Base-by-base conservation (phyloP, 768 basidiomycete species). In the Astraeus odoratus region DNA sequence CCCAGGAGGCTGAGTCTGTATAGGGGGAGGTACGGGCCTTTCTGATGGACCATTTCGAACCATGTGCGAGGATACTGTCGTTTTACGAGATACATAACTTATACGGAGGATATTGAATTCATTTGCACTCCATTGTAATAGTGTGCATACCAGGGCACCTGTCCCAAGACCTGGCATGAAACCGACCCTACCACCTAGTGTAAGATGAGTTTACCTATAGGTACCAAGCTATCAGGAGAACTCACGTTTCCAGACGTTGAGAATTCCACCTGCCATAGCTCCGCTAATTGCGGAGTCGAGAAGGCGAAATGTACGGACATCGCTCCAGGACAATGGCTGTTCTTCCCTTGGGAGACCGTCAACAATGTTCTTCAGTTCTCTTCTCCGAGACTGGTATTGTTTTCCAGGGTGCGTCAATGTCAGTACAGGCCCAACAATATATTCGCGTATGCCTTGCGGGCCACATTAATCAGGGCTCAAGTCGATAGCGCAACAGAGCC, bases 241-340 rank as follows among this genome's bases (percentile, higher is more conserved):
- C 48, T 55, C n/a, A 88, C 88, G 72, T 61, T 70, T 78, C 74
- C 77, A 63, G 64, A 74, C 40, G 72, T 73, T 72, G 33, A 78
- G 59, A 8, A 80, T 49, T 2, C 79, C 80, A 35, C 86, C 90
- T 0, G 84, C 70, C 5, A 81, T 51, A 4, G 75, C 78, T 15
- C 90, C 90, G 49, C 87, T 85, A 15, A 86, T 20, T n/a, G 74
- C 76, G 13, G 79, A 83, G 59, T 92, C 90, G 3, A 86, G 66
- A 4, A 89, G 61, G 43, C 77, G 73, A 24, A 78, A 69, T 49
- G 65, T 70, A 41, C 86, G 72, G 49, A 87, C 60, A 38, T 82
- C 75, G 33, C 67, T 60, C 71, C 69, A 77, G 19, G 75, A 66
- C 30, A 74, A 51, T 12, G 43, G 16, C 26, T 44, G 16, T 42